Base-by-base conservation (phyloP, 1,139 yeast species). In the Meyerozyma elateridarum region DNA sequence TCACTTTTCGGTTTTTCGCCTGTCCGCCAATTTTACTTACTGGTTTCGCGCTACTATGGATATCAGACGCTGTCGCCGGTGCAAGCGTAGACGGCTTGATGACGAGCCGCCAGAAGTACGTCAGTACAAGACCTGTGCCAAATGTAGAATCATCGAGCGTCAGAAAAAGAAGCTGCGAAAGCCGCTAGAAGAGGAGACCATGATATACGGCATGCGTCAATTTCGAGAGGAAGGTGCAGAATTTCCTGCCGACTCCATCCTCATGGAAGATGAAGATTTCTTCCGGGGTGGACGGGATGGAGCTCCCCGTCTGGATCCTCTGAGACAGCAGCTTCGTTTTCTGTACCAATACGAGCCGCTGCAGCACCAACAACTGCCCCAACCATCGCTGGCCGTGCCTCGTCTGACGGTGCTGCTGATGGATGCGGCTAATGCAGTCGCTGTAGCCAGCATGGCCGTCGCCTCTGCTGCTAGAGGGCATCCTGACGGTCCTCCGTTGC, bases 61-160 rank as follows among this genome's bases (percentile, higher is more conserved):
- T 14, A 24, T 42, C 22, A 63, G 71, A 56, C 55, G 72, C 46
- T 74, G 80, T 46, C 77, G 80, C 52, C 71, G 80, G 44, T 74
- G 80, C 56, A 74, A 74, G 46, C 56, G 79, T 38, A 69, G 70
- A 64, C 64, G 80, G 59, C 64, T 72, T 44, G 73, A 69, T 36
- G 76, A 73, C 39, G 80, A 74, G 51, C 76, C 76, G n/a, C 70
- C 74, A 1, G 79, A 73, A 41, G 78, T 73, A 28, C 59, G 70
- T 42, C 77, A 72, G 44, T 74, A 72, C 51, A 73, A 73, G 44
- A 74, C 80, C 2, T 74, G 80, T 55, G 76, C 76, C 49, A 72
- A 74, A 40, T 74, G 80, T 52, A 65, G 80, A 40, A 70, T 73
- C 48, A 70, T 73, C 33, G 80, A 74, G 46, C 51, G 73, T 34